A percentile compares a stretch with the other conserved stretches of the same genome.
Conservation (phyloP, 192 early-diverging fungal genomes). For the Coemansia furcata region DNA sequence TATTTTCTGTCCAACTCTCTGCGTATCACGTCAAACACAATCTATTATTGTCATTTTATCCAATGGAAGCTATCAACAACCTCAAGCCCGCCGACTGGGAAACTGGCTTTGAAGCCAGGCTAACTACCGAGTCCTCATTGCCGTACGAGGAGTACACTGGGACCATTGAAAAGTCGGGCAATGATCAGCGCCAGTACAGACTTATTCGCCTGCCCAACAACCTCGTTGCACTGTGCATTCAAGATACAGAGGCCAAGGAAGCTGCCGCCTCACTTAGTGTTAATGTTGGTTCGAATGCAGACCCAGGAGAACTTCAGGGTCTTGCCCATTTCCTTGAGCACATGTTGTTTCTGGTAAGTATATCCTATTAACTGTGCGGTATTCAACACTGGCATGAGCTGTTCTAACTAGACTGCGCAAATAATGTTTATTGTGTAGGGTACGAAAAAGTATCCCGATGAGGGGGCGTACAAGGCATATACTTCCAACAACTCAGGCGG, state of each 20-base stretch:
- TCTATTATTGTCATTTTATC: not conserved
- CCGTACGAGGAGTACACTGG: constrained; percentile 25
- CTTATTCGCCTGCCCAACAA: constrained; percentile 59
- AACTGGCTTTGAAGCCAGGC: constrained; percentile 1
- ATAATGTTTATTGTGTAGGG: constrained; percentile 31
- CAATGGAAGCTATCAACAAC: not conserved
- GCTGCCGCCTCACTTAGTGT: constrained; percentile 61
- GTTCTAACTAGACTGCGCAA: not conserved
- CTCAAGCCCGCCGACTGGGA: constrained; percentile 2
- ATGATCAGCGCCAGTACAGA: constrained; percentile 60
- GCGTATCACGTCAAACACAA: not conserved
- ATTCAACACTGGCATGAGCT: not conserved
- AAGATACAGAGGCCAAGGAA: constrained; percentile 53
- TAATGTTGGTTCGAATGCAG: constrained; percentile 59
- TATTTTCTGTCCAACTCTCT: not conserved
- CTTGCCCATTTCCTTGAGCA: constrained; percentile 74
- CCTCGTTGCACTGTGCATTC: constrained; percentile 59
- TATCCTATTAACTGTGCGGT: not conserved
- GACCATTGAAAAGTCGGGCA: constrained; percentile 51
- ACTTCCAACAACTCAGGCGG: constrained; percentile 22
- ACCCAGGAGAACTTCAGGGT: constrained; percentile 58
- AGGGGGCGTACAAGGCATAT: constrained; percentile 58
- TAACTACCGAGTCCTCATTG: not conserved
- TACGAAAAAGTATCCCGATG: constrained; percentile 64
- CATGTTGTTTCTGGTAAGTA: constrained; percentile 59